Percentiles rank a stretch among this genome's conserved stretches.
Evolutionary conservation across 164 flowering plant genomes (phyloP).

Genomic region (Saururus chinensis): DNA sequence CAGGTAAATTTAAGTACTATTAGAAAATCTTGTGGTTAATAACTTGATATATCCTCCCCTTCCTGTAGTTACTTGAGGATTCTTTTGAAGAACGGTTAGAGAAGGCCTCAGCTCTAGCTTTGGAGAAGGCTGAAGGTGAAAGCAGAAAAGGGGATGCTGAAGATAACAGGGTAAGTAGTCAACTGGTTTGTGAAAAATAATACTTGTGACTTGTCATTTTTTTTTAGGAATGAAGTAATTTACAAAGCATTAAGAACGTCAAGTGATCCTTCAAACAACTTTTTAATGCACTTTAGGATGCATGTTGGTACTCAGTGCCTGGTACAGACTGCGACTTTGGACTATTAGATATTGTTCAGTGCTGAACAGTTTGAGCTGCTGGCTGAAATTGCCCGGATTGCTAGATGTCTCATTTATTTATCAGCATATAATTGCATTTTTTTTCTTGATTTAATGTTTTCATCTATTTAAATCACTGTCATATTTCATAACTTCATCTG

Average conservation of each 20-base stretch:
- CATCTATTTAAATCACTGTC: neutral
- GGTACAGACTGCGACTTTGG: neutral
- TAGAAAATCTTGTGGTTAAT: neutral
- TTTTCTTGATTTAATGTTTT: neutral
- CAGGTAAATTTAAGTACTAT: neutral
- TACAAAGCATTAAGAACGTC: too few relatives aligned
- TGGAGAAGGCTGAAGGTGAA: slow-evolving; percentile 81
- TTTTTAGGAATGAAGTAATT: too few relatives aligned
- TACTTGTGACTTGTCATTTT: neutral
- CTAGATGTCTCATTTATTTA: too few relatives aligned
- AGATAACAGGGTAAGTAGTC: slow-evolving; percentile 57
- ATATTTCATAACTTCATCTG: slow-evolving; percentile 1
- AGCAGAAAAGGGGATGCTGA: slow-evolving; percentile 75
- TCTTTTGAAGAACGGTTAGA: slow-evolving; percentile 83
- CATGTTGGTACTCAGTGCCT: neutral
- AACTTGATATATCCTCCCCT: neutral
- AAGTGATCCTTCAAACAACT: too few relatives aligned
- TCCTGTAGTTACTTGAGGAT: slow-evolving; percentile 78
- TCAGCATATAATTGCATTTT: neutral
- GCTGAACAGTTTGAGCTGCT: neutral
- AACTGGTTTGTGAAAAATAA: too few relatives aligned
- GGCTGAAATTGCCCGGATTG: neutral
- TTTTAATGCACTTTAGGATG: neutral
- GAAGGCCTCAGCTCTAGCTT: slow-evolving; percentile 53
- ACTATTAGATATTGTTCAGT: neutral